Percentiles rank a stretch among this genome's conserved stretches.
phyloP scores from a whole-genome alignment of 495 filamentous ascomycete genomes.

The Cetradonia linearis region DNA sequence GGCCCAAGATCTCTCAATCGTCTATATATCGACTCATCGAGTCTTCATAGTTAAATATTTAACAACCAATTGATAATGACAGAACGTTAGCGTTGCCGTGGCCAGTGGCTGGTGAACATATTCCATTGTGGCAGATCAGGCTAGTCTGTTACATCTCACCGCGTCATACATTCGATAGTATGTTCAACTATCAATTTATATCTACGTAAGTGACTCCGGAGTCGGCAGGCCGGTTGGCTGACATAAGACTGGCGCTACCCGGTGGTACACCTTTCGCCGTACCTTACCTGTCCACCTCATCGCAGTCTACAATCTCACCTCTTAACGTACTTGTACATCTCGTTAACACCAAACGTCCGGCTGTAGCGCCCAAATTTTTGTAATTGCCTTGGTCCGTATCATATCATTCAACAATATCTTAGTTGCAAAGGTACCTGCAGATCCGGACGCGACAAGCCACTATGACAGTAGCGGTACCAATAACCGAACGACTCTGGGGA shows the following conservation, averaged over 20 bases:
- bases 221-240: neutral
- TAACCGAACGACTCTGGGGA: conserved; percentile 13
- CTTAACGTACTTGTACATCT: neutral
- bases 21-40: neutral
- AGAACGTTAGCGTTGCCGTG: neutral
- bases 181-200: neutral
- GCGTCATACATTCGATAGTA: neutral
- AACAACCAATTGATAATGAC: neutral
- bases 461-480: neutral
- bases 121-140: neutral
- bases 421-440: neutral
- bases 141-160: neutral
- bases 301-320: neutral
- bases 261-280: neutral
- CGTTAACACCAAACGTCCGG: neutral
- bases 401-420: neutral
- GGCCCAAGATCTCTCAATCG: neutral
- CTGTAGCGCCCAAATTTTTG: neutral
- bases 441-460: neutral
- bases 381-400: neutral
- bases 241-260: neutral
- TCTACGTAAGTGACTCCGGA: neutral
- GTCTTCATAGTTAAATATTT: neutral
- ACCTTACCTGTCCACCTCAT: neutral
- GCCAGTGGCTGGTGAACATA: neutral